Conservation (phyloP, 495 filamentous ascomycete genomes). For the Sphaerosporella brunnea region DNA sequence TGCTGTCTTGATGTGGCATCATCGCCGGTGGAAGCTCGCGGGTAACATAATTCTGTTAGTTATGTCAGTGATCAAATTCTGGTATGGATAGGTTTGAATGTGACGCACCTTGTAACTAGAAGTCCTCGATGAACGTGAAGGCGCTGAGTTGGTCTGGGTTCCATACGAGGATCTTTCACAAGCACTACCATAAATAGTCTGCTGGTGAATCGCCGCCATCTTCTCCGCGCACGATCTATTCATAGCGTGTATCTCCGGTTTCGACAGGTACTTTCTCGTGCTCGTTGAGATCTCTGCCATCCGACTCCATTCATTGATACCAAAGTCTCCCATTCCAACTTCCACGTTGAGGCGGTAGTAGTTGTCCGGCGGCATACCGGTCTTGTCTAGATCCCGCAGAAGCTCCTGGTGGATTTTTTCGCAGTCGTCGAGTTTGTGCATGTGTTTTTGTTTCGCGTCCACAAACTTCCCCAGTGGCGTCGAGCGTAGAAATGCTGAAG, state of each 20-base stretch:
- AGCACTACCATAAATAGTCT: conserved; percentile 1
- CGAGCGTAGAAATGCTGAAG: conserved; percentile 29
- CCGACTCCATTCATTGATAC: conserved; percentile 95
- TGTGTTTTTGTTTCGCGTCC: conserved; percentile 66
- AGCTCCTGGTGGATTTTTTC: conserved; percentile 78
- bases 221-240: conserved; percentile 61
- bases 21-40: conserved; percentile 18
- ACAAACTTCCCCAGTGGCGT: conserved; percentile 68
- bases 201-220: conserved; percentile 58
- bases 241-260: conserved; percentile 52
- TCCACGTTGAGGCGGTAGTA: conserved; percentile 96
- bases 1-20: conserved; percentile 6
- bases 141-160: conserved; percentile 4
- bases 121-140: conserved; percentile 6
- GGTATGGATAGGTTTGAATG: no score
- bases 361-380: conserved; percentile 68
- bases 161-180: neutral
- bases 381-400: conserved; percentile 57
- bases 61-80: no score
- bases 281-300: conserved; percentile 83
- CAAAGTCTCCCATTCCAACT: conserved; percentile 87
- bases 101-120: neutral
- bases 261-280: conserved; percentile 63
- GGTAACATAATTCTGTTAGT: conserved; percentile 11
- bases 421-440: conserved; percentile 82